phyloP scores from a whole-genome alignment of 176 grass and related monocot species.

The Carex myosuroides region DNA sequence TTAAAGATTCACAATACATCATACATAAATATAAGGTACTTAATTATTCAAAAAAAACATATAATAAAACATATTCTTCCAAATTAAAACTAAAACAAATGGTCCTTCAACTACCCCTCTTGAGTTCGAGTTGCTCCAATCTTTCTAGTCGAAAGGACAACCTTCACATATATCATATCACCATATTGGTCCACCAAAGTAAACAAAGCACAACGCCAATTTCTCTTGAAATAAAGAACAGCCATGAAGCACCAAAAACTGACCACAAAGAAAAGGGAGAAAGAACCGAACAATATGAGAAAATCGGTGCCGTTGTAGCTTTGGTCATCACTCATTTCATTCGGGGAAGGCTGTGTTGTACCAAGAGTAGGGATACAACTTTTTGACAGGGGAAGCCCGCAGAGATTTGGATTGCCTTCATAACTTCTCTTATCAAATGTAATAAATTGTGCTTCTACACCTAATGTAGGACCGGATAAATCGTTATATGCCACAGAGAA shows the following conservation, averaged over 20 bases:
- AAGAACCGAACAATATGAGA: not conserved
- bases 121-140: not conserved
- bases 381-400: not conserved
- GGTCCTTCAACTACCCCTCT: not conserved
- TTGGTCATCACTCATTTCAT: not conserved
- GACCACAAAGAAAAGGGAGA: not conserved
- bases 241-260: not conserved
- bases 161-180: not conserved
- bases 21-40: not conserved
- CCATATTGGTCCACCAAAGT: not conserved
- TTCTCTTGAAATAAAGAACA: not conserved
- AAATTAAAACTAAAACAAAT: not conserved
- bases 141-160: not conserved
- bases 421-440: conserved; percentile 12
- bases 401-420: conserved; percentile 12
- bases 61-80: not conserved
- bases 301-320: not conserved
- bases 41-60: not conserved
- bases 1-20: not conserved
- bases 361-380: not conserved
- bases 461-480: conserved; percentile 25
- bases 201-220: not conserved
- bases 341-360: not conserved
- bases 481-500: conserved; percentile 33
- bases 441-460: not conserved